Conservation (phyloP, 306 rosid species). For the Lathyrus aphaca region DNA sequence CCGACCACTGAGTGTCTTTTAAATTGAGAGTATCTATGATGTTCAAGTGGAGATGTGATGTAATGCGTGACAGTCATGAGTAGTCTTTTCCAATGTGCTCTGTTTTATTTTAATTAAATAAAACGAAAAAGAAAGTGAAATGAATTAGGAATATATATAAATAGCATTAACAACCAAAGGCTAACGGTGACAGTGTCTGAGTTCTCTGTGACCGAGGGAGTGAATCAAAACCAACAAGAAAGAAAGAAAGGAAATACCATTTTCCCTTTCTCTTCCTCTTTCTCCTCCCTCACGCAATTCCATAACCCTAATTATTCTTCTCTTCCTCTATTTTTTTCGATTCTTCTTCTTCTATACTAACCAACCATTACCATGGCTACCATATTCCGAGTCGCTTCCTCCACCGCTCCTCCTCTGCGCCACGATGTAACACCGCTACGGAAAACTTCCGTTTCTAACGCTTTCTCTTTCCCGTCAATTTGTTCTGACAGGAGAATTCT, state of each 20-base stretch:
- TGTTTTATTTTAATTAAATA: no score
- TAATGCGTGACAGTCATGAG: no score
- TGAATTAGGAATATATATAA: no score
- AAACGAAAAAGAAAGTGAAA: no score
- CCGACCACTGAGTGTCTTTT: no score
- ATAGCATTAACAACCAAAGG: no score
- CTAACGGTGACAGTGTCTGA: no score
- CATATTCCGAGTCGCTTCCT: slow-evolving; percentile 47
- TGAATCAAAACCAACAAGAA: neutral
- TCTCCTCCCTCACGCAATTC: neutral
- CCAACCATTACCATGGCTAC: slow-evolving; percentile 53
- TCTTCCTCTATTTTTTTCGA: neutral
- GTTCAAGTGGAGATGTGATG: no score
- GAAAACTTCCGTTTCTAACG: slow-evolving; percentile 44
- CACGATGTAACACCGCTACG: slow-evolving; percentile 20
- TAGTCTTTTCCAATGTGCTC: no score
- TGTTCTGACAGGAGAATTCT: slow-evolving; percentile 33
- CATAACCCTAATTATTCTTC: neutral
- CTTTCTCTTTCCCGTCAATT: slow-evolving; percentile 45
- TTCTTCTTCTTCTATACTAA: neutral
- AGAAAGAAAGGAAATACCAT: neutral
- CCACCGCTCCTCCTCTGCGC: slow-evolving; percentile 23
- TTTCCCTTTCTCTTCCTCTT: neutral
- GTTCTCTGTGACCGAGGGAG: no score
- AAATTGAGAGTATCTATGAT: no score